A percentile compares a stretch with the other conserved stretches of the same genome.
Conservation (phyloP, 2,329 filamentous ascomycete genomes). For the Tolypocladium guangdongense region DNA sequence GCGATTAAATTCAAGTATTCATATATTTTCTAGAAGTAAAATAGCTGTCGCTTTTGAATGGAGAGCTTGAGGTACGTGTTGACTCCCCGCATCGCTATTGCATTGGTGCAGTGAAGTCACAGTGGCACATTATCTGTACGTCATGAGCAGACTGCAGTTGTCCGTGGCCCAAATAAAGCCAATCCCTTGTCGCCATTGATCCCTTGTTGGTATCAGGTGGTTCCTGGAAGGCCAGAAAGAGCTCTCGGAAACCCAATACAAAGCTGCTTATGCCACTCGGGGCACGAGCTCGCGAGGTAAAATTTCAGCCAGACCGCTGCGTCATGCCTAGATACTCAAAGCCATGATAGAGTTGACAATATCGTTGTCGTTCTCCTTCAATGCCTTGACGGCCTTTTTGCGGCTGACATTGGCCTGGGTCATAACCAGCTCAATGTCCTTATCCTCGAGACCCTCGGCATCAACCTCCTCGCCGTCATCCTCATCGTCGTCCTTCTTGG, state of each 20-base stretch:
- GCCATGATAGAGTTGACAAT: slow-evolving; percentile 99
- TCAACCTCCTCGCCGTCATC: slow-evolving; percentile 96
- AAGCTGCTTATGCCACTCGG: slow-evolving; percentile 14
- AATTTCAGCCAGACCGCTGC: slow-evolving; percentile 7
- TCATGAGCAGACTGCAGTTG: background rate
- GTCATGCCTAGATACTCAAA: slow-evolving; percentile 58
- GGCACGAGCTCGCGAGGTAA: slow-evolving; percentile 14
- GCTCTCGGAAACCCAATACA: slow-evolving; percentile 17
- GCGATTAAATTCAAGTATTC: background rate
- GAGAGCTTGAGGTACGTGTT: background rate
- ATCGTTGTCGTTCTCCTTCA: slow-evolving; percentile 99
- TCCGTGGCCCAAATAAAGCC: background rate
- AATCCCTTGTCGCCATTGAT: background rate
- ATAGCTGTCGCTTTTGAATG: background rate
- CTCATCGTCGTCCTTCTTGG: slow-evolving; percentile 73
- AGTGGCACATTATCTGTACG: background rate
- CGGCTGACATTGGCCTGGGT: slow-evolving; percentile 91
- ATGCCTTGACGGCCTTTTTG: slow-evolving; percentile 97
- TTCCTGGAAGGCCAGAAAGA: background rate
- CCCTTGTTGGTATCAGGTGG: background rate
- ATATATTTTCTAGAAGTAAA: too few relatives aligned
- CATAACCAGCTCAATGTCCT: slow-evolving; percentile 99
- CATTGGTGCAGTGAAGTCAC: background rate
- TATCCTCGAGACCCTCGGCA: slow-evolving; percentile 87
- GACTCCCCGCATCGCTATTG: background rate